Conservation (phyloP, 1,139 yeast genomes). For the Wickerhamiella pararugosa region DNA sequence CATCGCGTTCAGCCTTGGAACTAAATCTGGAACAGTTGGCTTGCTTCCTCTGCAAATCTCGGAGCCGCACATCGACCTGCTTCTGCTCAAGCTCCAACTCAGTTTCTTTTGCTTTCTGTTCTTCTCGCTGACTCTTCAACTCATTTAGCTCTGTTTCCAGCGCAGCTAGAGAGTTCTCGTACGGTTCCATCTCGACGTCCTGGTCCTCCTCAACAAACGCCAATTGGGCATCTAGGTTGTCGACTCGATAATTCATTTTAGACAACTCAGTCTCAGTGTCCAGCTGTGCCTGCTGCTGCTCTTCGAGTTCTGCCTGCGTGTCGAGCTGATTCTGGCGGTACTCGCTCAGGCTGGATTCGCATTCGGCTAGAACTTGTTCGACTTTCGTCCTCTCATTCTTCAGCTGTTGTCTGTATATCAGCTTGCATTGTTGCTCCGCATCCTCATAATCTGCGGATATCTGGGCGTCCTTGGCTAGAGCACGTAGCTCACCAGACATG, state of each 20-base stretch:
- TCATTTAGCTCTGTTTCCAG: constrained; percentile 38
- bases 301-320: neutral
- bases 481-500: constrained; percentile 57
- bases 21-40: constrained; percentile 52
- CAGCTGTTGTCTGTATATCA: neutral
- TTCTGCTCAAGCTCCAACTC: no score
- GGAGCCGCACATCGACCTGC: constrained; percentile 27
- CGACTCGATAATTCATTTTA: neutral
- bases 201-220: neutral
- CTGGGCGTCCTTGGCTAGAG: constrained; percentile 65
- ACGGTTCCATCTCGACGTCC: constrained; percentile 4
- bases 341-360: neutral
- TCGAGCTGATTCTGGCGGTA: neutral
- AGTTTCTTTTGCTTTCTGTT: no score
- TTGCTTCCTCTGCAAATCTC: constrained; percentile 57
- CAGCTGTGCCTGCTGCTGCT: neutral
- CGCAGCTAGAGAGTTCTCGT: neutral
- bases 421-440: neutral
- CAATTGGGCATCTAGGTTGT: neutral
- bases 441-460: constrained; percentile 32
- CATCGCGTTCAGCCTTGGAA: constrained; percentile 44
- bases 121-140: no score
- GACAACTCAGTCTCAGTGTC: neutral
- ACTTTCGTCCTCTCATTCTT: neutral
- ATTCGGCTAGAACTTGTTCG: neutral